Evolutionary conservation across 2,329 filamentous ascomycete genomes (phyloP).

Genomic region (Blastomyces parvus): DNA sequence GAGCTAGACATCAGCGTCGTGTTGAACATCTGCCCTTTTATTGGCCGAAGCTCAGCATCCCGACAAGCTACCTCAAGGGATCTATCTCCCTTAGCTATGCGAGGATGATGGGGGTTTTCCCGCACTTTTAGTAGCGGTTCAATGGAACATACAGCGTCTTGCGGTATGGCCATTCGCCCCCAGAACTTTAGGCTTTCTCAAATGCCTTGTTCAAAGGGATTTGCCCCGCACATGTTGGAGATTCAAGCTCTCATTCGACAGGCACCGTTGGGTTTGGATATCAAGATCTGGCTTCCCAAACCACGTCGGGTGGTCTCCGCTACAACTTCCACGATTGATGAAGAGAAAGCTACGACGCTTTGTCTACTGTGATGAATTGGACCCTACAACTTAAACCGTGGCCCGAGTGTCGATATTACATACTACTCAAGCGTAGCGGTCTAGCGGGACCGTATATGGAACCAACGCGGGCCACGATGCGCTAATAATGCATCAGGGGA

Average conservation of each 20-base stretch:
- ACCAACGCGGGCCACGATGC: background rate
- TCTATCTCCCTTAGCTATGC: background rate
- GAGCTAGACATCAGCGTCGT: background rate
- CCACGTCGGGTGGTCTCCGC: background rate
- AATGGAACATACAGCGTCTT: background rate
- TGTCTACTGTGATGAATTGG: background rate
- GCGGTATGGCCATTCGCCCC: too few species aligned
- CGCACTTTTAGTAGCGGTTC: background rate
- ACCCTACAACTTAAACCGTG: background rate
- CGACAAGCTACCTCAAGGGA: too few species aligned
- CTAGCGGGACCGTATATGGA: background rate
- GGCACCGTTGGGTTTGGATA: too few species aligned
- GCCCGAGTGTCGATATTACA: background rate
- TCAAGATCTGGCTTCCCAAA: background rate
- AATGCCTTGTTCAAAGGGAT: background rate
- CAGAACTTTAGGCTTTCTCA: too few species aligned
- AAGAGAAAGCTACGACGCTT: background rate
- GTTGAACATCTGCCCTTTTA: conserved; percentile 3
- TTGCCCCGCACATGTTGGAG: conserved; percentile 1
- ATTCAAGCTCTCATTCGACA: background rate
- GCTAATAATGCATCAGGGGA: background rate
- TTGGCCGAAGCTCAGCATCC: conserved; percentile 3
- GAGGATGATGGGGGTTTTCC: background rate
- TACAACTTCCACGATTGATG: background rate
- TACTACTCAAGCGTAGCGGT: background rate